Percentiles rank a stretch among this genome's conserved stretches.
phyloP scores from a whole-genome alignment of 441 rosid species.

The Brassica hybrid region DNA sequence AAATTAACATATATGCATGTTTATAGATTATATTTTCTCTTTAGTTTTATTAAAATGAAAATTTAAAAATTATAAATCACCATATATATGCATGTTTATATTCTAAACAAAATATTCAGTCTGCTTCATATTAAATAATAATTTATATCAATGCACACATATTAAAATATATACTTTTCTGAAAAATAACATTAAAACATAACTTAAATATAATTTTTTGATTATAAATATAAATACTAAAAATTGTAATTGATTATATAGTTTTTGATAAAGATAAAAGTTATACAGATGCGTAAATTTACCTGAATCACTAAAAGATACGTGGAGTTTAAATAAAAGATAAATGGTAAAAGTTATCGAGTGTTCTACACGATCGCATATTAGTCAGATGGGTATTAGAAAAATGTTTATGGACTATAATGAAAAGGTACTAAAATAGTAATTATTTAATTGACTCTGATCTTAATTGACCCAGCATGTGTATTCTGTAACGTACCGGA shows the following conservation, averaged over 20 bases:
- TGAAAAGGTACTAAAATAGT: background rate
- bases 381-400: background rate
- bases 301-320: background rate
- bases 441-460: slow-evolving; percentile 10
- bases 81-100: background rate
- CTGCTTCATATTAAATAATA: too few relatives aligned
- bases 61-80: background rate
- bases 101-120: background rate
- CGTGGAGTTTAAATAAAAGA: background rate
- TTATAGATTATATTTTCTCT: too few relatives aligned
- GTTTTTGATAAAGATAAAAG: too few relatives aligned
- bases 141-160: too few relatives aligned
- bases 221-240: too few relatives aligned
- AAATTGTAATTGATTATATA: too few relatives aligned
- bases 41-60: background rate
- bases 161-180: too few relatives aligned
- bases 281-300: background rate
- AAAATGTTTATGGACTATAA: background rate
- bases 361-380: background rate
- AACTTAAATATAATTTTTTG: too few relatives aligned
- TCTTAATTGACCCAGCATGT: slow-evolving; percentile 53
- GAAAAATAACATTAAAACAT: too few relatives aligned
- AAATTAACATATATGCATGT: too few relatives aligned
- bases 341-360: background rate
- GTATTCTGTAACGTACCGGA: slow-evolving; percentile 56